These are phyloP conservation scores for Tetraselmis striata DNA, from an alignment of 139 green algal genomes.

Conservation along the genomic window DNA sequence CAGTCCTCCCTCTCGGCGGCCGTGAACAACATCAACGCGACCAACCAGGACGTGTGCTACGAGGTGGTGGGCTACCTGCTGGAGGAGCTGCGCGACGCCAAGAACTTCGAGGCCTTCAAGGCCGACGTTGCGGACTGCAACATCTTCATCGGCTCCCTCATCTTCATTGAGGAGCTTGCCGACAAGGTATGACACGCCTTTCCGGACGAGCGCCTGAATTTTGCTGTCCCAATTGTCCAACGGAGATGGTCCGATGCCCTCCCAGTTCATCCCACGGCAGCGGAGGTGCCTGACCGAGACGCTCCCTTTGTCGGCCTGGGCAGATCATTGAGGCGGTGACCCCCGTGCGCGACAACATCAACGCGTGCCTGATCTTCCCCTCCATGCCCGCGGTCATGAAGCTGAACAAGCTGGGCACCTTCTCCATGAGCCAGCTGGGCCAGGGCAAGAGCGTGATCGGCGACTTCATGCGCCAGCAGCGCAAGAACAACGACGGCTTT, in stretches of 20 bases:
- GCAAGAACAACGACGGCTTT: slow-evolving; percentile 93
- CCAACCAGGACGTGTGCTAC: slow-evolving; percentile 78
- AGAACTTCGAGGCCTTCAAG: slow-evolving; percentile 88
- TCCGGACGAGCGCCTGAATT: too few species aligned
- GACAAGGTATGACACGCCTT: slow-evolving; percentile 76
- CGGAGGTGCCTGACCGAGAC: too few species aligned
- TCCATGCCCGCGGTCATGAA: slow-evolving; percentile 98
- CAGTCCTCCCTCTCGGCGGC: slow-evolving; percentile 79
- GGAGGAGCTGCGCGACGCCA: slow-evolving; percentile 88
- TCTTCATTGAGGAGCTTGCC: slow-evolving; percentile 99
- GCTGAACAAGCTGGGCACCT: slow-evolving; percentile 98
- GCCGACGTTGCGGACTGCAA: slow-evolving; percentile 84
- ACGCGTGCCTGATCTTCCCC: slow-evolving; percentile 96
- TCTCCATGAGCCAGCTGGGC: slow-evolving; percentile 94
- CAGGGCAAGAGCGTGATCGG: slow-evolving; percentile 88
- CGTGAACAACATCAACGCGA: slow-evolving; percentile 88
- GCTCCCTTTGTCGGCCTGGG: too few species aligned
- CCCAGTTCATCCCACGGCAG: too few species aligned
- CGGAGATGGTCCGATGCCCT: too few species aligned
- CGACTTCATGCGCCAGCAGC: slow-evolving; percentile 81
- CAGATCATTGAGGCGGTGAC: slow-evolving; percentile 82
- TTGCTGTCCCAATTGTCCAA: too few species aligned
- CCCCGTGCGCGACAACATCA: slow-evolving; percentile 70
- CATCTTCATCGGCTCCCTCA: slow-evolving; percentile 99
- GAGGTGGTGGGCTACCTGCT: slow-evolving; percentile 97